These are phyloP conservation scores for Ceratobasidium sp. DNA, from an alignment of 1,284 basidiomycete genomes.

Conservation along the genomic window DNA sequence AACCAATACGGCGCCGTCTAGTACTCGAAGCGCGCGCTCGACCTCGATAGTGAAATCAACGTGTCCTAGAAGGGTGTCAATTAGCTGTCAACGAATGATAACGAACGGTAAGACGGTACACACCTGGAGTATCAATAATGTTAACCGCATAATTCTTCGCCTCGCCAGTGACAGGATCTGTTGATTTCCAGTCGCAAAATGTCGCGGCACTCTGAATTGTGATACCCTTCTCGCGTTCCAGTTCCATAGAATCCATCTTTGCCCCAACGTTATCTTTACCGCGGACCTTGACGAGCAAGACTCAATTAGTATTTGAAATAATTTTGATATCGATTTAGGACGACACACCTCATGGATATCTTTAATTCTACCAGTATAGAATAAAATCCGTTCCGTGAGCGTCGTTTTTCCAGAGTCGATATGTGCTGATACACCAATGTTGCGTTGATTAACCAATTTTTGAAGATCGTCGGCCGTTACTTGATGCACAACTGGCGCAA, in stretches of 20 bases:
- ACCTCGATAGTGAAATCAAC: conserved; percentile 99
- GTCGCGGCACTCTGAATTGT: conserved; percentile 99
- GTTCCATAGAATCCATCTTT: conserved; percentile 99
- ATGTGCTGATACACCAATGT: conserved; percentile 90
- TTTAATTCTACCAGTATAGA: conserved; percentile 95
- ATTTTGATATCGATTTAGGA: neutral
- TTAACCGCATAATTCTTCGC: conserved; percentile 92
- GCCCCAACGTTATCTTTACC: conserved; percentile 96
- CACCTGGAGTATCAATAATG: conserved; percentile 98
- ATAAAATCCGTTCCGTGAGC: conserved; percentile 96
- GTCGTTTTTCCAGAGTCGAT: conserved; percentile 99
- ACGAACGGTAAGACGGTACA: conserved; percentile 31
- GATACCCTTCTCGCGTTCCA: conserved; percentile 99
- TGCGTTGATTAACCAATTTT: conserved; percentile 76
- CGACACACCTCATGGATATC: conserved; percentile 94
- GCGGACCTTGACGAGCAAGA: conserved; percentile 69
- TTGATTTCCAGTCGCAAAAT: conserved; percentile 95
- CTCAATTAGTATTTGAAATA: neutral
- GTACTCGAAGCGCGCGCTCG: conserved; percentile 93
- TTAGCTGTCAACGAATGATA: conserved; percentile 36
- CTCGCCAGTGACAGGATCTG: conserved; percentile 71
- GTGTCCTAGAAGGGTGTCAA: conserved; percentile 72
- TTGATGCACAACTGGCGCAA: conserved; percentile 18
- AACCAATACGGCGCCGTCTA: conserved; percentile 97
- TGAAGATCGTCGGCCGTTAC: conserved; percentile 61